Evolutionary conservation across 148 eudicot species (phyloP).

Genomic region (Silene conica): DNA sequence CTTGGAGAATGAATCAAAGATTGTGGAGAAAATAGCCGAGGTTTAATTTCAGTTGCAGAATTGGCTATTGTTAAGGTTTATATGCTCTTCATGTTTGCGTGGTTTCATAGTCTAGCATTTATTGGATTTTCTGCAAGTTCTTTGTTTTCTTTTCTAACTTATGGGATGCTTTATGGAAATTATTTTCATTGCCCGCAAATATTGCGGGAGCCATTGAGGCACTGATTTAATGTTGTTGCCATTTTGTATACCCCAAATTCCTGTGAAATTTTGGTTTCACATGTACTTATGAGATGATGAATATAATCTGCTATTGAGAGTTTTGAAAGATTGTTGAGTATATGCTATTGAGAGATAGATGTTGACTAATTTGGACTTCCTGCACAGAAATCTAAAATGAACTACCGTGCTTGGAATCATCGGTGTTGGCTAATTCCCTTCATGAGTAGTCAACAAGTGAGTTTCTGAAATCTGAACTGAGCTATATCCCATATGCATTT

Average conservation of each 20-base stretch:
- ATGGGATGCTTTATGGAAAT: not conserved
- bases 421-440: constrained; percentile 74
- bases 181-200: constrained; percentile 4
- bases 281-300: not conserved
- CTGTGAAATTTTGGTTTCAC: not conserved
- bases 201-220: no score
- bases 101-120: constrained; percentile 19
- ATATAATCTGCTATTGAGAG: not conserved
- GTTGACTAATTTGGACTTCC: constrained; percentile 9
- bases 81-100: constrained; percentile 31
- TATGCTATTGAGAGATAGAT: not conserved
- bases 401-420: constrained; percentile 92
- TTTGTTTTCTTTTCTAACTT: not conserved
- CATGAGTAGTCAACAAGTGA: constrained; percentile 66
- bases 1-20: constrained; percentile 68
- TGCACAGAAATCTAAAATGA: constrained; percentile 83
- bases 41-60: constrained; percentile 51
- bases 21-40: constrained; percentile 82
- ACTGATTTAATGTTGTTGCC: no score
- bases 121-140: not conserved
- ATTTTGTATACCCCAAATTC: not conserved
- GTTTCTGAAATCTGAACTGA: constrained; percentile 21
- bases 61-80: constrained; percentile 40
- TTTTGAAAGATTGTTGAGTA: not conserved
- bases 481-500: not conserved